These are phyloP conservation scores for Ricinus communis DNA, from an alignment of 345 rosid species.

Conservation along the genomic window DNA sequence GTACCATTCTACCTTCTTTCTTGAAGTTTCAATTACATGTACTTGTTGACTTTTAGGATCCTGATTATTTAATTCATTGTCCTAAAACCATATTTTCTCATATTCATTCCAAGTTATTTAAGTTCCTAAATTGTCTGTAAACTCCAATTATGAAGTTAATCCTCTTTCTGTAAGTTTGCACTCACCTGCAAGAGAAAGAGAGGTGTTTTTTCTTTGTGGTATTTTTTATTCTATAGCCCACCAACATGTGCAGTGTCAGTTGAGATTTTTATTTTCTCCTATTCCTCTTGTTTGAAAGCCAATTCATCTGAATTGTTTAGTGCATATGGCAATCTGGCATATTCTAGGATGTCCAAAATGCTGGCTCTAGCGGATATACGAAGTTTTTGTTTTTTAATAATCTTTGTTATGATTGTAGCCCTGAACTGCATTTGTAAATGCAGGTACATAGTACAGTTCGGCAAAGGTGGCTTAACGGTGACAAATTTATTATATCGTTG, in stretches of 20 bases:
- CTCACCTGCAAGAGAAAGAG: no score
- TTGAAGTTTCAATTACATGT: neutral
- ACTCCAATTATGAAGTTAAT: no score
- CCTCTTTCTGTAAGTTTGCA: no score
- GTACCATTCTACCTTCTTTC: neutral
- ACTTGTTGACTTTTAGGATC: neutral
- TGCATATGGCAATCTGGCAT: neutral
- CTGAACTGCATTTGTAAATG: slow-evolving; percentile 18
- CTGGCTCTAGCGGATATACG: neutral
- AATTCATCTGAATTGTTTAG: neutral
- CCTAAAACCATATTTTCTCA: no score
- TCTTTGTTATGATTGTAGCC: neutral
- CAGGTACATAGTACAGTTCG: slow-evolving; percentile 87
- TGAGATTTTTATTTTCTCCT: neutral
- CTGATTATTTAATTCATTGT: no score
- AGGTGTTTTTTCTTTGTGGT: no score
- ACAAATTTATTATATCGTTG: slow-evolving; percentile 61
- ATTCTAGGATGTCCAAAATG: neutral
- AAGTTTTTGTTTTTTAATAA: no score
- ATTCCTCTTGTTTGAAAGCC: neutral
- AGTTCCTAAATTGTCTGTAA: no score
- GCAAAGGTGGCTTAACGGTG: slow-evolving; percentile 91
- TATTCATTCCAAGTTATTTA: no score
- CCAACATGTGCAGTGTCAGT: no score
- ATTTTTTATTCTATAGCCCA: no score